These are phyloP conservation scores for Amyloporia xantha DNA, from an alignment of 768 basidiomycete genomes.

Conservation along the genomic window DNA sequence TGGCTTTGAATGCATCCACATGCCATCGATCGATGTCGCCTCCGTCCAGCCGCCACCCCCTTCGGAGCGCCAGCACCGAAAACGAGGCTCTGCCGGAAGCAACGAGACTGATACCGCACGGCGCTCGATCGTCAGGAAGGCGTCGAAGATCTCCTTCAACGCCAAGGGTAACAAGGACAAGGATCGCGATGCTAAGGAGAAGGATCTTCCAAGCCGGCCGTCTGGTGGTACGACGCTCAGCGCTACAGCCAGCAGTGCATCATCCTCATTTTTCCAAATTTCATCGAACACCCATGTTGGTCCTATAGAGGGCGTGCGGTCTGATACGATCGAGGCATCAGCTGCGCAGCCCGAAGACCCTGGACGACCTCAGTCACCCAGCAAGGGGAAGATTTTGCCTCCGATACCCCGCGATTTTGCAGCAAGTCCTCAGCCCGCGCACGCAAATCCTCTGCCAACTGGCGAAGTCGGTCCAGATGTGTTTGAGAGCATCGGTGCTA, in stretches of 20 bases:
- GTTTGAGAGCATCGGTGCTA: conserved; percentile 70
- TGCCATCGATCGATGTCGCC: conserved; percentile 87
- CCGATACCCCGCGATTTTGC: conserved; percentile 75
- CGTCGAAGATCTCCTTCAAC: conserved; percentile 74
- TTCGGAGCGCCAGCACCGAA: conserved; percentile 30
- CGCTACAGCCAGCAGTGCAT: conserved; percentile 67
- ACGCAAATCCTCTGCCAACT: conserved; percentile 49
- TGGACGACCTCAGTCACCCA: conserved; percentile 41
- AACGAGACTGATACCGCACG: conserved; percentile 43
- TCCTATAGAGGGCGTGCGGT: conserved; percentile 29
- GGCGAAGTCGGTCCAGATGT: conserved; percentile 61
- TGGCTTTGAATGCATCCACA: conserved; percentile 94
- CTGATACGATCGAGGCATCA: conserved; percentile 17
- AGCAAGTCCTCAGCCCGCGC: conserved; percentile 22
- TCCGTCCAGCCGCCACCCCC: conserved; percentile 48
- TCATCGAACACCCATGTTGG: conserved; percentile 45
- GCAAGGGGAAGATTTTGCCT: conserved; percentile 61
- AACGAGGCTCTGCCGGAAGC: conserved; percentile 43
- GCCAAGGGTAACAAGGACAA: conserved; percentile 47
- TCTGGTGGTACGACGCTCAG: conserved; percentile 44
- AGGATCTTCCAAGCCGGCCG: conserved; percentile 39
- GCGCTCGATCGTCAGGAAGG: conserved; percentile 61
- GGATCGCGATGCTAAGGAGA: conserved; percentile 41
- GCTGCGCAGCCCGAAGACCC: conserved; percentile 13
- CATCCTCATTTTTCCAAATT: conserved; percentile 84